These are phyloP conservation scores for Bryum argenteum DNA, from an alignment of 225 moss, liverwort and hornwort species.

Conservation along the genomic window DNA sequence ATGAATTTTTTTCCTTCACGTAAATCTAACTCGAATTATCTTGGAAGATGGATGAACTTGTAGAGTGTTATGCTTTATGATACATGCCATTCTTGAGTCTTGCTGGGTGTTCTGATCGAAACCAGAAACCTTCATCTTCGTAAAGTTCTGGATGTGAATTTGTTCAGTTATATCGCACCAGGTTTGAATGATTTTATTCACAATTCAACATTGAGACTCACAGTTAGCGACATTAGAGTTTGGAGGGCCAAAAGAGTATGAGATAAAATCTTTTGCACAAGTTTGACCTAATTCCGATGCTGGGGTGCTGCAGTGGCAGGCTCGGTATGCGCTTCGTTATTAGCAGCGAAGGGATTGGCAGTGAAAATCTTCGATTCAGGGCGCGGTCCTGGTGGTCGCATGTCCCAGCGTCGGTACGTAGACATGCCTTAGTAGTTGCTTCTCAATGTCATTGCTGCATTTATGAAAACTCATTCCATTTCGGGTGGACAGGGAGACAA, in stretches of 20 bases:
- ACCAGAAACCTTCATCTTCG: too few relatives aligned
- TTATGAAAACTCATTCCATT: neutral
- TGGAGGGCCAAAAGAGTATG: neutral
- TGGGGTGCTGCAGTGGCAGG: constrained; percentile 71
- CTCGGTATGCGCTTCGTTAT: constrained; percentile 75
- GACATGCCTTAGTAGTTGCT: neutral
- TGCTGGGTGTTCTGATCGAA: too few relatives aligned
- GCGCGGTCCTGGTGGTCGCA: constrained; percentile 92
- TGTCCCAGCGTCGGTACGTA: constrained; percentile 80
- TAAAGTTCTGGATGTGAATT: too few relatives aligned
- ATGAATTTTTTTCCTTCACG: too few relatives aligned
- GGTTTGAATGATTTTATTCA: neutral
- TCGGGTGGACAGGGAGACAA: constrained; percentile 58
- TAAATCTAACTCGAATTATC: neutral
- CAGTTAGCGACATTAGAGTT: too few relatives aligned
- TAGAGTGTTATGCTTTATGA: too few relatives aligned
- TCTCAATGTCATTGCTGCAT: neutral
- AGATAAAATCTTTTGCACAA: neutral
- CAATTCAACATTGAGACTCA: neutral
- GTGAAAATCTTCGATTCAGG: constrained; percentile 84
- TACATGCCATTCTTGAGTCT: too few relatives aligned
- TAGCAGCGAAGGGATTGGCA: constrained; percentile 75
- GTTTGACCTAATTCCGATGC: constrained; percentile 17
- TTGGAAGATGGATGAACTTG: too few relatives aligned
- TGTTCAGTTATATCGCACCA: too few relatives aligned